phyloP scores from a whole-genome alignment of 306 rosid species.

The Luffa acutangula region DNA sequence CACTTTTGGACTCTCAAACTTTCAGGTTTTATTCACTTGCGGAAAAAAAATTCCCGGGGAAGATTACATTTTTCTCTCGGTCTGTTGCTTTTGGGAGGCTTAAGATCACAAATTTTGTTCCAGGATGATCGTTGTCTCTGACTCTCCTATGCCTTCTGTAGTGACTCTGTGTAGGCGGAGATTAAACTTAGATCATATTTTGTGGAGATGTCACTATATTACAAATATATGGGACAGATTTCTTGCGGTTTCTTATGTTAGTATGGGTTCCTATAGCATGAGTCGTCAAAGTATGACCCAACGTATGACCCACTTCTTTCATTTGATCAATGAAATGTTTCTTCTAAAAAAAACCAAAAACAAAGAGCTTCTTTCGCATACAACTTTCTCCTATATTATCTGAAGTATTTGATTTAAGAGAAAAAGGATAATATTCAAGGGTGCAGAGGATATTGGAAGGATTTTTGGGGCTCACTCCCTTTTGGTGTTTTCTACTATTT shows the following conservation, averaged over 20 bases:
- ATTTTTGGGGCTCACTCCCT: neutral
- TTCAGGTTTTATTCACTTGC: neutral
- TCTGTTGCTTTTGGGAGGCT: neutral
- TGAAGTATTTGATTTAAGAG: neutral
- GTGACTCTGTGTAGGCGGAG: neutral
- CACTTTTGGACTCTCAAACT: neutral
- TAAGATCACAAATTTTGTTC: neutral
- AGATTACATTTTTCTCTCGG: neutral
- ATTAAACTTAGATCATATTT: neutral
- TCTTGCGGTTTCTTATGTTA: neutral
- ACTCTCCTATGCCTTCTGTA: neutral
- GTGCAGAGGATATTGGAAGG: neutral
- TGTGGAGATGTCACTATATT: neutral
- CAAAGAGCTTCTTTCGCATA: no score
- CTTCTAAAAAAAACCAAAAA: no score
- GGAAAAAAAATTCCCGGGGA: neutral
- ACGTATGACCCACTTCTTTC: neutral
- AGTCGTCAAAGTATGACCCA: neutral
- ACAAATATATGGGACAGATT: neutral
- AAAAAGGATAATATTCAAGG: neutral
- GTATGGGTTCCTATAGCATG: neutral
- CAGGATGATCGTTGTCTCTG: neutral
- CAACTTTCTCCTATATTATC: neutral
- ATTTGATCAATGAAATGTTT: no score
- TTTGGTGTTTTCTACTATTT: neutral